Percentiles rank a stretch among this genome's conserved stretches.
Conservation (phyloP, 139 green algal species). For the Mychonastes homosphaera region DNA sequence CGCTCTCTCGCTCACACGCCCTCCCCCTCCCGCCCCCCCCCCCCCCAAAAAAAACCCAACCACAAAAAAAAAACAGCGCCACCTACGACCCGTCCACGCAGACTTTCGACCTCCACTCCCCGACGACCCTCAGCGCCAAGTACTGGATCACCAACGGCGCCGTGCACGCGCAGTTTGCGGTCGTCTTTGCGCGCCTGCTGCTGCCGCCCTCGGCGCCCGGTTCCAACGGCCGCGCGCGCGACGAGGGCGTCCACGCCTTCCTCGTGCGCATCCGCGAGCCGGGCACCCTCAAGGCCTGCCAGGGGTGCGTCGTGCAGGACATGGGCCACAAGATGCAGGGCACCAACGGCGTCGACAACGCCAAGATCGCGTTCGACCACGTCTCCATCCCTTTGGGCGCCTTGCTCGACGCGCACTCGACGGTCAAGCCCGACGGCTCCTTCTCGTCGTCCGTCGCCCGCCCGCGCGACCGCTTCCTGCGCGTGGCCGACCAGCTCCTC, state of each 20-base stretch:
- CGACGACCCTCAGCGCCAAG: constrained; percentile 17
- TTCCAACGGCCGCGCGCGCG: constrained; percentile 28
- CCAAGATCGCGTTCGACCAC: constrained; percentile 73
- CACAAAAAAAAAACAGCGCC: constrained; percentile 76
- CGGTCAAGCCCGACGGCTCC: constrained; percentile 34
- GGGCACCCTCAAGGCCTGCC: constrained; percentile 39
- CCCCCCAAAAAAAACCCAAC: too few species aligned
- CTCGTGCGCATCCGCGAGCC: constrained; percentile 51
- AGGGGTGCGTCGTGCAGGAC: constrained; percentile 49
- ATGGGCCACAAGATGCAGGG: constrained; percentile 91
- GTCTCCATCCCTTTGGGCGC: constrained; percentile 19
- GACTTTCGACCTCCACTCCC: constrained; percentile 64
- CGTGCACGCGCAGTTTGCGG: constrained; percentile 72
- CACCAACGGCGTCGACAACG: constrained; percentile 86
- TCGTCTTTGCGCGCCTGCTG: constrained; percentile 71
- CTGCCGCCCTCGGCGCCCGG: too few species aligned
- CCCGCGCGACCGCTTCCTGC: constrained; percentile 63
- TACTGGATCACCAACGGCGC: constrained; percentile 87
- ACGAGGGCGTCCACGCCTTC: constrained; percentile 85
- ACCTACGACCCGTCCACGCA: constrained; percentile 43
- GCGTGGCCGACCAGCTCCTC: constrained; percentile 83
- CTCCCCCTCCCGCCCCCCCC: too few species aligned
- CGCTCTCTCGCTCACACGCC: too few species aligned
- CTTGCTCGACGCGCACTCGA: constrained; percentile 62
- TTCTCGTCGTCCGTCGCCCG: constrained; percentile 53